phyloP scores from a whole-genome alignment of 2,329 filamentous ascomycete genomes.

The Diaporthe amygdali region DNA sequence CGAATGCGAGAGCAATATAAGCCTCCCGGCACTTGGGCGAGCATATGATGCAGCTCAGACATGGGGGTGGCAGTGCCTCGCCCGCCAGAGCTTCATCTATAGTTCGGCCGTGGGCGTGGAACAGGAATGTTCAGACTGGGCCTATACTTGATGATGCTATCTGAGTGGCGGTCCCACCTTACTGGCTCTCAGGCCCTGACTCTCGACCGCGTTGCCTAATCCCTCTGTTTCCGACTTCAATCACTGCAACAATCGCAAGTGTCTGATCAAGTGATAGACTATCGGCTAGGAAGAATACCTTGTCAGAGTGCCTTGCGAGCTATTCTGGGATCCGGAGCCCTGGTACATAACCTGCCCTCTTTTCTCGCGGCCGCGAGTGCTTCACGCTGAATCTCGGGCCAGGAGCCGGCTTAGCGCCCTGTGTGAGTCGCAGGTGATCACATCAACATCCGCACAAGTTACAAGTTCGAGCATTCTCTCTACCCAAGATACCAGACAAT shows the following conservation, averaged over 20 bases:
- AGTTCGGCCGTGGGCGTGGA: neutral
- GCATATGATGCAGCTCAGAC: neutral
- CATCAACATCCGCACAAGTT: neutral
- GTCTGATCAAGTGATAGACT: neutral
- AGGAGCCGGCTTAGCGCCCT: neutral
- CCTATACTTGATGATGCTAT: neutral
- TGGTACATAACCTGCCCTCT: neutral
- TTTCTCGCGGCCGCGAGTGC: neutral
- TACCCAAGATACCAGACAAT: neutral
- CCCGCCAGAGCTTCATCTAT: neutral
- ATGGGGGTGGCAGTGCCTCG: neutral
- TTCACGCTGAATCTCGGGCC: neutral
- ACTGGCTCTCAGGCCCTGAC: neutral
- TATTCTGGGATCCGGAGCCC: neutral
- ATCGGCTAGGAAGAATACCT: neutral
- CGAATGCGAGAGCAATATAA: neutral
- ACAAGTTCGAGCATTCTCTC: neutral
- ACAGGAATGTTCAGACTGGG: neutral
- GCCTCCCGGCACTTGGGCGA: too few relatives aligned
- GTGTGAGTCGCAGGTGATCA: neutral
- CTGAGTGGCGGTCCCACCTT: too few relatives aligned
- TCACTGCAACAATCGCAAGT: neutral
- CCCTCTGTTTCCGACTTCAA: neutral
- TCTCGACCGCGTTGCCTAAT: neutral
- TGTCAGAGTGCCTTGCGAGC: neutral